phyloP scores from a whole-genome alignment of 106 monocot species.

The Acorus gramineus region DNA sequence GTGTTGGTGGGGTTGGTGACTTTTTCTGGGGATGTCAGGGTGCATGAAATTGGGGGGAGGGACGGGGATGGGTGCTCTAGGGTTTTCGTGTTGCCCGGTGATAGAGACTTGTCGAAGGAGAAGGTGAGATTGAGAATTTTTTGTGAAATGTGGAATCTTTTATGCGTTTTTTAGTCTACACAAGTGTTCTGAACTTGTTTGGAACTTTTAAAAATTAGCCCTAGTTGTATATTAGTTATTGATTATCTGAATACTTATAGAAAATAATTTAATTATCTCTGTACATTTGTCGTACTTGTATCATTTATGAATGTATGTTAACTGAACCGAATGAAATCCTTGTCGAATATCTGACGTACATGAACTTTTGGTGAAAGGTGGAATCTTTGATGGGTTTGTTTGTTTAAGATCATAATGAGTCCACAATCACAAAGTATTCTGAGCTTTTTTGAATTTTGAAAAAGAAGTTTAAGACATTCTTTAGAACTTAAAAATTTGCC shows the following conservation, averaged over 20 bases:
- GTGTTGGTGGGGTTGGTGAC: conserved; percentile 65
- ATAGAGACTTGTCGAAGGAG: conserved; percentile 47
- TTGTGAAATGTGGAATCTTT: background rate
- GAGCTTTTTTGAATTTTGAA: too few relatives aligned
- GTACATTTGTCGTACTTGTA: too few relatives aligned
- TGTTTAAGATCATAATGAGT: too few relatives aligned
- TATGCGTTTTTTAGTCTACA: background rate
- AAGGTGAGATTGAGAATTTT: conserved; percentile 29
- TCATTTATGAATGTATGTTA: too few relatives aligned
- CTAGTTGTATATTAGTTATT: background rate
- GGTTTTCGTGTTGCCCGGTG: conserved; percentile 53
- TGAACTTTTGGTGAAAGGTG: too few relatives aligned
- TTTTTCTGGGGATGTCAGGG: conserved; percentile 68
- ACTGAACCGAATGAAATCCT: too few relatives aligned
- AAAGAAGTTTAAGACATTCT: too few relatives aligned
- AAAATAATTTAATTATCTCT: background rate
- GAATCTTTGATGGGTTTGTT: too few relatives aligned
- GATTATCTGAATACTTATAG: background rate
- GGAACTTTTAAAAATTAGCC: background rate
- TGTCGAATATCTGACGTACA: too few relatives aligned
- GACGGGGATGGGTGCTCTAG: conserved; percentile 35
- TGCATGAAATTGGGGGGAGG: conserved; percentile 61
- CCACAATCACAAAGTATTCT: too few relatives aligned
- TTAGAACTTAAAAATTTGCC: too few relatives aligned
- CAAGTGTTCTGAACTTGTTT: background rate